Evolutionary conservation across 148 eudicot species (phyloP), one percentile per base, ranked within the genome.

Genomic region (Nepenthes mirabilis): DNA sequence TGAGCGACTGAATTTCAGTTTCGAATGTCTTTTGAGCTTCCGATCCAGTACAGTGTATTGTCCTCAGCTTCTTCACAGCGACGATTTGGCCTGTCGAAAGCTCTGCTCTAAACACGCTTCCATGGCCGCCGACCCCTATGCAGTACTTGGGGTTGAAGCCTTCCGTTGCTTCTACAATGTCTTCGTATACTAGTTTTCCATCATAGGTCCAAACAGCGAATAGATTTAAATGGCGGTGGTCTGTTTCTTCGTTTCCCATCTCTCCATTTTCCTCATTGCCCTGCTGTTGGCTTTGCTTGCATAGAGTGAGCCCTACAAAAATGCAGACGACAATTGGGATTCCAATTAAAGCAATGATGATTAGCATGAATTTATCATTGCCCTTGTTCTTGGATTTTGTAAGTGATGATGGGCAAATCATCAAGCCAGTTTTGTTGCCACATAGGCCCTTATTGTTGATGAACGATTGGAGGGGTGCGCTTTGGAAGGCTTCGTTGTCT

Each of bases 51-150:
- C 35, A 48, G 9, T 61, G 60, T n/a, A 23, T 37, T 2, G 62
- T 36, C 45, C 63, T 70, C 37, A 82, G 74, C 67, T 65, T 70
- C 69, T 82, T 82, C 5, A 77, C 87, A 2, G 87, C 87, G 9
- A 82, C 72, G 2, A 68, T 64, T 36, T 72, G 73, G 11, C 74
- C 75, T 58, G 82, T 60, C 60, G 71, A 57, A 36, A 81, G 70
- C 35, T 72, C 70, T 12, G 75, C 85, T 70, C 64, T 80, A 60
- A 74, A 80, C 11, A 80, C 85, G 43, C 34, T 72, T 34, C 85
- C 79, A 60, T 59, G 57, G 2, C 79, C 79, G 23, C 85, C 85
- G 14, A 47, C 54, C 3, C 85, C 85, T 1, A 80, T 80, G 62
- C 77, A 74, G 52, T 68, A 67, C 37, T 58, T 58, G 2, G 55